Conservation (phyloP, 176 grass and related monocot genomes). For the Neostapfia colusana region DNA sequence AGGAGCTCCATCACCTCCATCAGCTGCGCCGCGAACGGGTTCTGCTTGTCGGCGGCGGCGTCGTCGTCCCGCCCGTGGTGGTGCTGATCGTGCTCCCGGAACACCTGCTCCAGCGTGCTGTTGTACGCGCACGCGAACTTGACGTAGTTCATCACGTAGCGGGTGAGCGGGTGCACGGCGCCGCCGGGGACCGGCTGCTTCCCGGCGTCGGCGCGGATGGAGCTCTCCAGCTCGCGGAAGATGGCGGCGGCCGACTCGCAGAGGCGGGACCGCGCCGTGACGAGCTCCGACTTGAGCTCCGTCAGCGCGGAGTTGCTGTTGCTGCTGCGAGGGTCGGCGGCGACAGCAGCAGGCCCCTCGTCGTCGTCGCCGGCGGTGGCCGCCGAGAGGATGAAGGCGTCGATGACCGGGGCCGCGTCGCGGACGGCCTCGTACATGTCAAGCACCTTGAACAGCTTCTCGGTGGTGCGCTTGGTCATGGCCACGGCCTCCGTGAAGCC, state of each 20-base stretch:
- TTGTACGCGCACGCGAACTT: conserved; percentile 84
- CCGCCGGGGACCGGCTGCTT: conserved; percentile 73
- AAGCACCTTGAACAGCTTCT: conserved; percentile 91
- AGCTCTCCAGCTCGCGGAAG: conserved; percentile 87
- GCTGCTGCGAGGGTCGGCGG: no score
- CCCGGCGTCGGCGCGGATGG: conserved; percentile 68
- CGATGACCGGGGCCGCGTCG: conserved; percentile 51
- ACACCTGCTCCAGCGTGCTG: conserved; percentile 85
- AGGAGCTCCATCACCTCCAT: conserved; percentile 82
- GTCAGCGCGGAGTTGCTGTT: conserved; percentile 4
- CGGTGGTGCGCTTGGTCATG: conserved; percentile 60
- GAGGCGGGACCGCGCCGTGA: conserved; percentile 43
- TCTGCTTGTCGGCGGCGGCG: neutral
- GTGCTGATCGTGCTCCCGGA: conserved; percentile 51
- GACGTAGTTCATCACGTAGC: conserved; percentile 97
- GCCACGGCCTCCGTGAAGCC: conserved; percentile 75
- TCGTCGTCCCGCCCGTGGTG: no score
- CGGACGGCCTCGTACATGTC: conserved; percentile 85
- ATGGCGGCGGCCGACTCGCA: conserved; percentile 64
- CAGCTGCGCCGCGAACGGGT: conserved; percentile 69
- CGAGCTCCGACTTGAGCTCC: conserved; percentile 61
- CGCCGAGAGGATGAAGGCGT: conserved; percentile 48
- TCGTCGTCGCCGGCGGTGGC: neutral
- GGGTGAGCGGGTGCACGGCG: conserved; percentile 87
- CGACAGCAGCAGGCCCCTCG: no score